Conservation (phyloP, 257 asterid genomes). For the Solanum pimpinellifolium region DNA sequence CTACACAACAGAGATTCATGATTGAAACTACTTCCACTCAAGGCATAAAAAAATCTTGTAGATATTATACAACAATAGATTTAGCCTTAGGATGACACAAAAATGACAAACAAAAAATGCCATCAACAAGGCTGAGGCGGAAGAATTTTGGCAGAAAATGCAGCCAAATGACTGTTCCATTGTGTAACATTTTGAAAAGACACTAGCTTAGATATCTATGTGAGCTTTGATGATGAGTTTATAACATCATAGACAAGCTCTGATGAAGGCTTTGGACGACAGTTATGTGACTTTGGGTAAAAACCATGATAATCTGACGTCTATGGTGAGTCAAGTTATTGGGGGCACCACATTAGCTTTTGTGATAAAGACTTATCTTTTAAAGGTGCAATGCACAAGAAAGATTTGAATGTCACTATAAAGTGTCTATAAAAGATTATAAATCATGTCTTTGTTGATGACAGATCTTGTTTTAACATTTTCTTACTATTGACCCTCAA, state of each 20-base stretch:
- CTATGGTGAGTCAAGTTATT: too few relatives aligned
- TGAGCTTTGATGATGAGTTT: too few relatives aligned
- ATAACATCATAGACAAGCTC: too few relatives aligned
- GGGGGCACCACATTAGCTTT: not conserved
- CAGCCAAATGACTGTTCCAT: too few relatives aligned
- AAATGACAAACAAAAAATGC: too few relatives aligned
- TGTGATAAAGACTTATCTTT: not conserved
- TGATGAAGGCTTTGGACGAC: too few relatives aligned
- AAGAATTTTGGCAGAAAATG: too few relatives aligned
- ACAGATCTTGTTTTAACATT: not conserved
- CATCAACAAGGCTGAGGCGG: too few relatives aligned
- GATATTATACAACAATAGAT: not conserved
- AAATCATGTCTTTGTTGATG: not conserved
- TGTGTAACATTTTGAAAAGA: too few relatives aligned
- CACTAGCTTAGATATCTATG: too few relatives aligned
- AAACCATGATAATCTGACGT: too few relatives aligned
- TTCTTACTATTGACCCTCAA: not conserved
- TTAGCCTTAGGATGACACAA: rapidly evolving
- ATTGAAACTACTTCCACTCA: not conserved
- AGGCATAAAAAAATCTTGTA: not conserved
- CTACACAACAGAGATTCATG: not conserved
- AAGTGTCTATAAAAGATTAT: not conserved
- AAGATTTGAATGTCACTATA: not conserved
- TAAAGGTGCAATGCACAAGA: not conserved
- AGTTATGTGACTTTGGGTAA: too few relatives aligned